These are phyloP conservation scores for Wolfiporia cocos DNA, from an alignment of 1,284 basidiomycete species.

Conservation along the genomic window DNA sequence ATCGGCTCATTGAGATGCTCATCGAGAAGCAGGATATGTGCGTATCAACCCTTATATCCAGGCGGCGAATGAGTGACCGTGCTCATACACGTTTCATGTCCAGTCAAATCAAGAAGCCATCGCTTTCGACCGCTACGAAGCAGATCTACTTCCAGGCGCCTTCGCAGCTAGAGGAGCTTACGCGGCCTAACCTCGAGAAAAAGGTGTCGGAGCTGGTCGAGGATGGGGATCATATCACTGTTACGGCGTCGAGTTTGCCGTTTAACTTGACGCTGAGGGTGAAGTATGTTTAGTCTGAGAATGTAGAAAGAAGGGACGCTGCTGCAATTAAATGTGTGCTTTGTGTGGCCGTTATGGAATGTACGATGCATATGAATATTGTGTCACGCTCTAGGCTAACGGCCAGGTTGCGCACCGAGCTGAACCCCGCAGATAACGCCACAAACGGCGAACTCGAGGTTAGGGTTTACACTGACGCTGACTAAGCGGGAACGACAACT, in stretches of 20 bases:
- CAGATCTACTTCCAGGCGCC: conserved; percentile 93
- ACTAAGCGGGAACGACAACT: too few species aligned
- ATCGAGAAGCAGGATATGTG: conserved; percentile 85
- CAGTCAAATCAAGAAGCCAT: conserved; percentile 93
- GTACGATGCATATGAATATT: too few species aligned
- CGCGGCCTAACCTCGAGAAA: conserved; percentile 85
- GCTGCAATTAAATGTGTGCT: too few species aligned
- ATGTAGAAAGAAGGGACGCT: too few species aligned
- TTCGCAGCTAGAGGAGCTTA: conserved; percentile 82
- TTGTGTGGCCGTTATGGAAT: too few species aligned
- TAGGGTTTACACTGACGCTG: too few species aligned
- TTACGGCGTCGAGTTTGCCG: conserved; percentile 86
- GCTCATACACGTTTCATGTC: background rate
- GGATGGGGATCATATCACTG: conserved; percentile 73
- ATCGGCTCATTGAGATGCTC: conserved; percentile 81
- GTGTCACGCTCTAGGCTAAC: too few species aligned
- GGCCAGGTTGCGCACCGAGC: too few species aligned
- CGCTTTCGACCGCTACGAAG: conserved; percentile 60
- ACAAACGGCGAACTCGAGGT: too few species aligned
- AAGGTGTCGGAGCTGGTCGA: conserved; percentile 76
- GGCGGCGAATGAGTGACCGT: background rate
- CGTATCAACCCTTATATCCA: conserved; percentile 21
- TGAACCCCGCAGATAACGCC: too few species aligned
- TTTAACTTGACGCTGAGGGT: conserved; percentile 78
- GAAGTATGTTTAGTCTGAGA: conserved; percentile 50